phyloP scores from a whole-genome alignment of 352 stramenopile species.

The Blastocystis sp. region DNA sequence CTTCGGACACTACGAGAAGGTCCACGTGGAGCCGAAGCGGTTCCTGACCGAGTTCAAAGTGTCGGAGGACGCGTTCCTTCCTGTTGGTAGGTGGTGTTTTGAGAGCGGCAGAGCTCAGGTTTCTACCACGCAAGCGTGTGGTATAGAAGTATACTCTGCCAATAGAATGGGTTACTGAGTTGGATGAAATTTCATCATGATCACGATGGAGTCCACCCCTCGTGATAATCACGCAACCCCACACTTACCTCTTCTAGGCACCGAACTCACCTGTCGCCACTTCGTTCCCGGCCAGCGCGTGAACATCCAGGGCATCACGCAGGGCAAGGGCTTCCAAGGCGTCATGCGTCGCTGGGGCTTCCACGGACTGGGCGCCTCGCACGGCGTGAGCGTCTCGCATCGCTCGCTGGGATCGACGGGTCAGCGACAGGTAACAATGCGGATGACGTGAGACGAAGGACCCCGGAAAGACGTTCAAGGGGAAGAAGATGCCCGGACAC shows the following conservation, averaged over 20 bases:
- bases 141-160: slow-evolving; percentile 44
- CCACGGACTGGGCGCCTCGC: slow-evolving; percentile 82
- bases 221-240: slow-evolving; percentile 66
- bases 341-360: slow-evolving; percentile 98
- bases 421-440: slow-evolving; percentile 73
- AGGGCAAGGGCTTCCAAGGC: slow-evolving; percentile 81
- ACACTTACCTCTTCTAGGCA: slow-evolving; percentile 66
- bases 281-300: slow-evolving; percentile 94
- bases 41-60: slow-evolving; percentile 86
- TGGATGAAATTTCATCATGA: too few relatives aligned
- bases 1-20: slow-evolving; percentile 74
- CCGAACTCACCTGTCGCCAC: slow-evolving; percentile 82
- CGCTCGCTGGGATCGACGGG: slow-evolving; percentile 86
- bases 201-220: too few relatives aligned
- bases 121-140: neutral
- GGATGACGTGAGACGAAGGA: slow-evolving; percentile 62
- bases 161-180: neutral
- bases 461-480: slow-evolving; percentile 94
- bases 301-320: slow-evolving; percentile 81
- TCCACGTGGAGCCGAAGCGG: slow-evolving; percentile 78
- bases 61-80: slow-evolving; percentile 68
- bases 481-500: slow-evolving; percentile 97
- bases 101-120: neutral
- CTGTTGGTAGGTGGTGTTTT: slow-evolving; percentile 21
- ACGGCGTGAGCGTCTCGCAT: slow-evolving; percentile 93